A percentile compares a stretch with the other conserved stretches of the same genome.
phyloP scores from a whole-genome alignment of 2,329 filamentous ascomycete genomes.

The Septoria linicola region DNA sequence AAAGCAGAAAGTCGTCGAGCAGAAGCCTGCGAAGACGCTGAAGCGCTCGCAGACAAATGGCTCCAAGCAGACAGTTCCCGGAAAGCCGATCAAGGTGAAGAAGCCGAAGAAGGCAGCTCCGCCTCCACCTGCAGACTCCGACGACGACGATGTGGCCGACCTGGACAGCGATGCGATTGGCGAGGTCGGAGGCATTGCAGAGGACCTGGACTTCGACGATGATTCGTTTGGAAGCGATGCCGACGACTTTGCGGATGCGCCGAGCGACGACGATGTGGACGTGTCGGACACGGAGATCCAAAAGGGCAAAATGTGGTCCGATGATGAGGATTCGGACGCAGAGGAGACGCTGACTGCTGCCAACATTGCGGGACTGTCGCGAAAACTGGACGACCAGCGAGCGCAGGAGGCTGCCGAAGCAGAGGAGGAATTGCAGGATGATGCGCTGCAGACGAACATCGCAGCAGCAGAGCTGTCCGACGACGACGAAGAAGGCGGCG shows the following conservation, averaged over 20 bases:
- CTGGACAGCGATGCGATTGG: constrained; percentile 39
- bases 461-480: constrained; percentile 65
- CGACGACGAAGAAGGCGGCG: constrained; percentile 59
- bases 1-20: constrained; percentile 63
- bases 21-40: constrained; percentile 39
- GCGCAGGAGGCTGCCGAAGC: constrained; percentile 79
- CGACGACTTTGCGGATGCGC: constrained; percentile 37
- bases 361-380: constrained; percentile 89
- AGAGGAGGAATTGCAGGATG: constrained; percentile 80
- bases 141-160: constrained; percentile 31
- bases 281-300: constrained; percentile 66
- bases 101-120: constrained; percentile 38
- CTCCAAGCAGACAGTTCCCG: constrained; percentile 14
- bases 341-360: constrained; percentile 91
- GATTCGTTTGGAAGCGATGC: constrained; percentile 37
- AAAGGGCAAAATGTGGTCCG: constrained; percentile 76
- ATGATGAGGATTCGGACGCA: constrained; percentile 83
- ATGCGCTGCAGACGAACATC: constrained; percentile 90
- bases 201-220: constrained; percentile 33
- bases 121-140: constrained; percentile 38
- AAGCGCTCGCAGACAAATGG: constrained; percentile 43
- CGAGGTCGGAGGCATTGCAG: constrained; percentile 46
- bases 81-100: constrained; percentile 11
- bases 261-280: constrained; percentile 45
- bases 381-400: constrained; percentile 75